Evolutionary conservation across 495 filamentous ascomycete species (phyloP).

Genomic region (Hypoxylon rickii): DNA sequence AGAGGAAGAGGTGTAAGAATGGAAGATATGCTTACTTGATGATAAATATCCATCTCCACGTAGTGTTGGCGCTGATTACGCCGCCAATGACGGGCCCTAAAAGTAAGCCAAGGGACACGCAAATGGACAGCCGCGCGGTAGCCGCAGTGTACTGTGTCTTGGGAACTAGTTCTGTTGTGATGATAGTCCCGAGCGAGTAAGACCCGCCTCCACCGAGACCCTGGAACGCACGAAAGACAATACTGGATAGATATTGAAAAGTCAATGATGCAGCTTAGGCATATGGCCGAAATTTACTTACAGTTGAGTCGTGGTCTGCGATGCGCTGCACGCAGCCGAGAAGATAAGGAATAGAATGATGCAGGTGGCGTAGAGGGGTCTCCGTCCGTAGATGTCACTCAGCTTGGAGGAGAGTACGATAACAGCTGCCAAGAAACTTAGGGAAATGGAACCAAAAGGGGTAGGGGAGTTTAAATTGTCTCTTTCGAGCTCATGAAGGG

Average conservation of each 20-base stretch:
- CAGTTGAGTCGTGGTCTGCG: background rate
- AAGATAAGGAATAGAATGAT: background rate
- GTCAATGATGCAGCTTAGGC: background rate
- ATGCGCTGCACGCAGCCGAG: background rate
- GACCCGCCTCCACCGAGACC: background rate
- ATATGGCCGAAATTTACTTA: background rate
- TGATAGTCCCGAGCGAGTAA: too few relatives aligned
- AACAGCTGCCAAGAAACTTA: background rate
- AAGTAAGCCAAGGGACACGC: too few relatives aligned
- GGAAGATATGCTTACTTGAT: too few relatives aligned
- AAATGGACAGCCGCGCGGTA: too few relatives aligned
- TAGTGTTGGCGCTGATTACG: constrained; percentile 35
- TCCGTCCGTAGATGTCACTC: background rate
- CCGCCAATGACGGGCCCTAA: constrained; percentile 53
- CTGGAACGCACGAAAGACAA: background rate
- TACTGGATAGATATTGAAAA: background rate
- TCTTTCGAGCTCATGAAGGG: background rate
- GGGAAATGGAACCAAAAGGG: background rate
- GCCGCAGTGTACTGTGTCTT: too few relatives aligned
- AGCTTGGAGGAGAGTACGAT: background rate
- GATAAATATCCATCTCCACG: constrained; percentile 51
- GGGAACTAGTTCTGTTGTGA: too few relatives aligned
- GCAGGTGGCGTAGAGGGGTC: background rate
- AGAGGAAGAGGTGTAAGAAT: too few relatives aligned
- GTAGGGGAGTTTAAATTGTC: too few relatives aligned